Evolutionary conservation across 2,329 filamentous ascomycete species (phyloP), one percentile per base, ranked within the genome.

Genomic region (Pseudogymnoascus sp.): DNA sequence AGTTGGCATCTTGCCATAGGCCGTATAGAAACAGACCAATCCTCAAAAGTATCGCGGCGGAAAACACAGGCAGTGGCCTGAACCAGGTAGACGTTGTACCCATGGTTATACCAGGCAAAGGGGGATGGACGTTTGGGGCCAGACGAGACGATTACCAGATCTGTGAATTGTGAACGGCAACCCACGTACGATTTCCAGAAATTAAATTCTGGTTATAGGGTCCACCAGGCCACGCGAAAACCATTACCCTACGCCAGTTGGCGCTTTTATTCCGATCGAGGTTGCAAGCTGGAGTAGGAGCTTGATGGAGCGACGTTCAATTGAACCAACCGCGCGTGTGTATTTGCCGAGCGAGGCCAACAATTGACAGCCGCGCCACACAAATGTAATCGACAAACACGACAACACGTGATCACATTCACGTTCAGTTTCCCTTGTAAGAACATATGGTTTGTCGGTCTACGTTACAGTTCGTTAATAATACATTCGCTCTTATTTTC

Each of bases 1-100:
- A 95, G 75, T 92, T 81, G 63, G 90, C 87, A 75, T 99, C 94
- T 77, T 99, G 94, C 79, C 90, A 92, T 63, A 91, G 83, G 62
- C 94, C 93, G 73, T 97, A 97, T 69, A 95, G 72, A 58, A 97
- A 82, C 65, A 99, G 85, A 32, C 78, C 73, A 5, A 84, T 71
- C 63, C 94, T 90, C 22, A 99, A 81, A 57, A 86, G 68, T 60
- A 86, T 77, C 58, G 83, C 79, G 11, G 81, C 73, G 60, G 75
- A 64, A 72, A 87, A 84, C 68, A 88, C 79, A 7, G 80, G 78
- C 6, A 71, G 35, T 1, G 77, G 76, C 60, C 47, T 32, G n/a
- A 54, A 54, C 47, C 47, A 54, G n/a, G 47, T 54, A 32, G 25
- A 18, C 25, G 18, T 32, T 12, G 47, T 32, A 16, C 16, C 11